Percentiles rank a stretch among this genome's conserved stretches.
These are phyloP conservation scores for Malassezia brasiliensis DNA, from an alignment of 1,284 basidiomycete genomes.

Conservation along the genomic window DNA sequence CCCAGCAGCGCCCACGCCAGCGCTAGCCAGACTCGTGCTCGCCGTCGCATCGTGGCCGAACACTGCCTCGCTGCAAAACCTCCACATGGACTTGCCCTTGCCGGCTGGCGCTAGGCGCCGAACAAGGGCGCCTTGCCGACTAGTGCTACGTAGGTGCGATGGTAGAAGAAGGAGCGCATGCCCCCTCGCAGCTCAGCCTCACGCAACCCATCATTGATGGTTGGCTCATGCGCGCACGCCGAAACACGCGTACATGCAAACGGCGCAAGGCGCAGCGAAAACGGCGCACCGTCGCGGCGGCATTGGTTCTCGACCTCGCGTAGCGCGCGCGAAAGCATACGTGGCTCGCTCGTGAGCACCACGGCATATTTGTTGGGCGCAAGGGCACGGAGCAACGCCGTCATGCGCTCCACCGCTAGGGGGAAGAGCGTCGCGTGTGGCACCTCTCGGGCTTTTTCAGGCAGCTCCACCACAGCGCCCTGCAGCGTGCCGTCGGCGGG, in stretches of 20 bases:
- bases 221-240: not conserved
- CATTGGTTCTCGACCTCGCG: constrained; percentile 13
- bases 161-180: constrained; percentile 8
- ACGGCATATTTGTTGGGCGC: constrained; percentile 1
- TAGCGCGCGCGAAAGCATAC: constrained; percentile 3
- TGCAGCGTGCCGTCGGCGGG: not conserved
- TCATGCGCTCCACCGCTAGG: not conserved
- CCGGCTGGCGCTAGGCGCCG: not conserved
- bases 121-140: constrained; percentile 7
- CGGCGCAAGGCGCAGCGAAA: not conserved
- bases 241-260: not conserved
- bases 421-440: constrained; percentile 15
- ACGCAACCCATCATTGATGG: not conserved
- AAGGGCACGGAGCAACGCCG: not conserved
- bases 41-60: not conserved
- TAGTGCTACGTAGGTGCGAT: constrained; percentile 4
- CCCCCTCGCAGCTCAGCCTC: constrained; percentile 5
- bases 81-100: too few species aligned
- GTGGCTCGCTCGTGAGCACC: constrained; percentile 12
- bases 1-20: not conserved
- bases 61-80: not conserved
- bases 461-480: constrained; percentile 8
- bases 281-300: constrained; percentile 1
- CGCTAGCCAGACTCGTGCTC: not conserved
- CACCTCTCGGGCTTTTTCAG: not conserved